A percentile compares a stretch with the other conserved stretches of the same genome.
Evolutionary conservation across 768 basidiomycete species (phyloP).

Genomic region (Amanita pallidorosea): DNA sequence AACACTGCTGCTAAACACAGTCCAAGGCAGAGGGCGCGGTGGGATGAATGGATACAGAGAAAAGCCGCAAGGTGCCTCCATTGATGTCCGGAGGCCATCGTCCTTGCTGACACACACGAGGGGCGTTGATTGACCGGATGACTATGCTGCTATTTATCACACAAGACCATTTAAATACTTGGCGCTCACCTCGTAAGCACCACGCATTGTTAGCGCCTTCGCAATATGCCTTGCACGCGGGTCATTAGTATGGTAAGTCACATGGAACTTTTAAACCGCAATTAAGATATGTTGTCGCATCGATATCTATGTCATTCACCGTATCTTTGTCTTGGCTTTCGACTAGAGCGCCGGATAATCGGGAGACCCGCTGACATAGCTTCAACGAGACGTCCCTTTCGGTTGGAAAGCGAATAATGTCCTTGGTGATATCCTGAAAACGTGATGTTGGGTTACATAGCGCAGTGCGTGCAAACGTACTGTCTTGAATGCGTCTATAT

Average conservation of each 20-base stretch:
- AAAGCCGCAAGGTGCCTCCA: slow-evolving; percentile 28
- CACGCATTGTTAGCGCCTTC: slow-evolving; percentile 41
- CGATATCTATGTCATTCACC: neutral
- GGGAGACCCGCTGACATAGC: slow-evolving; percentile 57
- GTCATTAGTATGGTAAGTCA: slow-evolving; percentile 36
- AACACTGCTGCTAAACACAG: slow-evolving; percentile 26
- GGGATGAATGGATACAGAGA: slow-evolving; percentile 61
- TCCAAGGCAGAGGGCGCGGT: slow-evolving; percentile 38
- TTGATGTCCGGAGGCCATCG: neutral
- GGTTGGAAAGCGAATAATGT: slow-evolving; percentile 32
- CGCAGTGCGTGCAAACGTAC: slow-evolving; percentile 21
- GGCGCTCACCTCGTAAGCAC: slow-evolving; percentile 38
- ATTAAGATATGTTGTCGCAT: neutral
- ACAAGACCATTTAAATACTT: neutral
- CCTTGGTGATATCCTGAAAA: slow-evolving; percentile 28
- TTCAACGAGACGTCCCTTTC: slow-evolving; percentile 29
- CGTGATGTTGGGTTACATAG: slow-evolving; percentile 1
- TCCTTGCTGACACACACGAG: neutral
- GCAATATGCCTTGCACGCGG: slow-evolving; percentile 28
- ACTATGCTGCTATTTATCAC: neutral
- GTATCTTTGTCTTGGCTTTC: slow-evolving; percentile 27
- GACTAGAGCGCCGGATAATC: slow-evolving; percentile 50
- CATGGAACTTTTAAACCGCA: slow-evolving; percentile 31
- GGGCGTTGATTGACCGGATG: slow-evolving; percentile 6
- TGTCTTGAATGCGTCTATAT: slow-evolving; percentile 37